These are phyloP conservation scores for Pachysandra terminalis DNA, from an alignment of 164 flowering plant genomes.

Conservation along the genomic window DNA sequence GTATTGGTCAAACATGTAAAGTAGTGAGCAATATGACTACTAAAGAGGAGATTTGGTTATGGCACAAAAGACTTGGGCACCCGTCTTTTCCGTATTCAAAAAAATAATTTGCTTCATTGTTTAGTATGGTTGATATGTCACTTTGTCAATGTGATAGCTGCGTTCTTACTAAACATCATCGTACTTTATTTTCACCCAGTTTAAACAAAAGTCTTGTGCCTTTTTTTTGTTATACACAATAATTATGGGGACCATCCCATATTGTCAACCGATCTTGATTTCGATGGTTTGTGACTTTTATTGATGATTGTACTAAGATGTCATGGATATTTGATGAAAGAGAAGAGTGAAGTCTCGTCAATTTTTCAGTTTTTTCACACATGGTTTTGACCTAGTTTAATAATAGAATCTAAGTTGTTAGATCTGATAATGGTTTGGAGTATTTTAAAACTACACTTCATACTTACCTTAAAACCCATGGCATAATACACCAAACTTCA, in stretches of 20 bases:
- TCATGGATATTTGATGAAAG: neutral
- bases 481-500: neutral
- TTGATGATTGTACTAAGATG: neutral
- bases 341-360: neutral
- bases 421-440: neutral
- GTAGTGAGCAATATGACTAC: neutral
- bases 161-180: neutral
- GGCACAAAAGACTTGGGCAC: slow-evolving; percentile 1
- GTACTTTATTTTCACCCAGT: neutral
- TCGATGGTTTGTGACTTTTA: neutral
- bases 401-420: no score
- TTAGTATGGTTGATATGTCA: neutral
- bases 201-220: neutral
- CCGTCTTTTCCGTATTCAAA: neutral
- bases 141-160: neutral
- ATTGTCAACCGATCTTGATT: neutral
- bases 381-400: neutral
- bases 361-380: neutral
- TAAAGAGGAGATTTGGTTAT: neutral
- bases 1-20: neutral
- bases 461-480: neutral
- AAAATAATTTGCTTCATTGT: neutral
- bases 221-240: neutral
- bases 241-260: slow-evolving; percentile 1
- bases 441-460: neutral